Percentiles rank a stretch among this genome's conserved stretches.
These are phyloP conservation scores for Nicotiana knightiana DNA, from an alignment of 257 asterid genomes.

Conservation along the genomic window DNA sequence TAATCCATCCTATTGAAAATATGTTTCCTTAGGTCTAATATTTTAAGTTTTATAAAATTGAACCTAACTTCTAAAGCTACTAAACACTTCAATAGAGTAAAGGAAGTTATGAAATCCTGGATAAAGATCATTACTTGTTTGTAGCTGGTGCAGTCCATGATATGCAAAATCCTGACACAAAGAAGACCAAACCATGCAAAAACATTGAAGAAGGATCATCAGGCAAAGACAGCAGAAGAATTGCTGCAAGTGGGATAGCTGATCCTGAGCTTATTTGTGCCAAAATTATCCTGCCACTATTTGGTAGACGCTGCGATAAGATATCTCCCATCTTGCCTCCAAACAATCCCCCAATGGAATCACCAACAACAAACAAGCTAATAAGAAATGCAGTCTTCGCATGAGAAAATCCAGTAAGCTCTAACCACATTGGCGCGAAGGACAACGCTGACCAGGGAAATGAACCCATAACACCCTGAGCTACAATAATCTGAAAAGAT, in stretches of 20 bases:
- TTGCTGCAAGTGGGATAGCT: slow-evolving; percentile 67
- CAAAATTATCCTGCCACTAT: slow-evolving; percentile 68
- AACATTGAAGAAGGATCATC: slow-evolving; percentile 38
- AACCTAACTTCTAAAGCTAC: not conserved
- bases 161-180: slow-evolving; percentile 66
- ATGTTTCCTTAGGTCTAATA: too few species aligned
- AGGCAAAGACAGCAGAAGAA: slow-evolving; percentile 51
- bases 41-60: not conserved
- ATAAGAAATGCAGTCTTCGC: slow-evolving; percentile 50
- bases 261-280: slow-evolving; percentile 78
- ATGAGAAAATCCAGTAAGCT: slow-evolving; percentile 69
- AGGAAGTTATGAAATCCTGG: not conserved
- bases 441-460: slow-evolving; percentile 91
- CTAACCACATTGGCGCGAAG: slow-evolving; percentile 93
- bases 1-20: too few species aligned
- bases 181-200: slow-evolving; percentile 45
- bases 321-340: slow-evolving; percentile 78
- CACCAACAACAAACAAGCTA: slow-evolving; percentile 44
- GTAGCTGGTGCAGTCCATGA: slow-evolving; percentile 88
- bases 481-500: slow-evolving; percentile 74
- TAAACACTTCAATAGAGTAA: not conserved
- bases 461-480: slow-evolving; percentile 76
- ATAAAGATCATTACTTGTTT: slow-evolving; percentile 51
- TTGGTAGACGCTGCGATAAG: slow-evolving; percentile 52
- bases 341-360: slow-evolving; percentile 67